Percentiles rank a stretch among this genome's conserved stretches.
phyloP scores from a whole-genome alignment of 2,329 filamentous ascomycete species.

The Lecanosticta acicola region DNA sequence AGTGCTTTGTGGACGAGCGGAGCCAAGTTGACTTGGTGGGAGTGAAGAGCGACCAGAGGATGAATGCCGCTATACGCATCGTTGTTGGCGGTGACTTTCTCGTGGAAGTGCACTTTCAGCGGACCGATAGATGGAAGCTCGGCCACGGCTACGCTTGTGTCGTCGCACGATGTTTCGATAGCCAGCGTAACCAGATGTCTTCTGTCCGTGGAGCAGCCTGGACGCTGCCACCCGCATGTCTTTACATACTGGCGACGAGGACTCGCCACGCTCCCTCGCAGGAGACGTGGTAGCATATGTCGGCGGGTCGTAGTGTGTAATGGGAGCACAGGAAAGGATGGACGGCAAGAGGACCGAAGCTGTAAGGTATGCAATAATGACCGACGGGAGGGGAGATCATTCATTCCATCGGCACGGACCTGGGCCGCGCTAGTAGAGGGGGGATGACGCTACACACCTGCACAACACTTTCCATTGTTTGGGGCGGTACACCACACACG shows the following conservation, averaged over 20 bases:
- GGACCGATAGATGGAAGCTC: conserved; percentile 7
- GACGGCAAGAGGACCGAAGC: too few relatives aligned
- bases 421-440: too few relatives aligned
- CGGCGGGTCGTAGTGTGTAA: too few relatives aligned
- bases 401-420: too few relatives aligned
- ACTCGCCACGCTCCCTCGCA: not conserved
- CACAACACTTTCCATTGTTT: too few relatives aligned
- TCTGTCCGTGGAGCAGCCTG: not conserved
- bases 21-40: conserved; percentile 68
- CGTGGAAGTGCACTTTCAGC: conserved; percentile 58
- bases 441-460: too few relatives aligned
- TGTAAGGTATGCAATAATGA: too few relatives aligned
- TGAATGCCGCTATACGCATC: conserved; percentile 70
- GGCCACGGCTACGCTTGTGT: conserved; percentile 82
- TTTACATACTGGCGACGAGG: not conserved
- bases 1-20: conserved; percentile 59
- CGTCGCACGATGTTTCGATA: conserved; percentile 85
- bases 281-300: conserved; percentile 5
- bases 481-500: too few relatives aligned
- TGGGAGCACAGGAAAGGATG: too few relatives aligned
- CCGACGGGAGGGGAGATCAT: too few relatives aligned
- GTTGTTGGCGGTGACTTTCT: conserved; percentile 76
- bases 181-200: conserved; percentile 51
- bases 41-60: conserved; percentile 66
- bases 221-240: not conserved